Conservation (phyloP, 1,284 basidiomycete species). For the Marasmius sp. region DNA sequence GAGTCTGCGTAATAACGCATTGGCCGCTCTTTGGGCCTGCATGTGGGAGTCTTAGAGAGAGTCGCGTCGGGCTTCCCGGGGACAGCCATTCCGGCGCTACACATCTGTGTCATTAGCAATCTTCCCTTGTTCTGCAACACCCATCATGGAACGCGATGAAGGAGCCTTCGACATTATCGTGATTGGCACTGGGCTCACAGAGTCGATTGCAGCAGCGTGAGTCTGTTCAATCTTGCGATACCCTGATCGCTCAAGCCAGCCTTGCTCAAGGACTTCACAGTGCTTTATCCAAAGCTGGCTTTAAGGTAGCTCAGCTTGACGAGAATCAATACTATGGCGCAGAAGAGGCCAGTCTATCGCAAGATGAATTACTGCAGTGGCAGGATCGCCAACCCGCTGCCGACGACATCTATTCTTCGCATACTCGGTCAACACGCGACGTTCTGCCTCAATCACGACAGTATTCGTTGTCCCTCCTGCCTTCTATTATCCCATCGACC, state of each 20-base stretch:
- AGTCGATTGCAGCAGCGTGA: slow-evolving; percentile 90
- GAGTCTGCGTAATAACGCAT: background rate
- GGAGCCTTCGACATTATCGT: slow-evolving; percentile 75
- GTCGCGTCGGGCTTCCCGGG: no score
- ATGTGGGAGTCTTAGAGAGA: background rate
- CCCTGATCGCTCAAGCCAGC: background rate
- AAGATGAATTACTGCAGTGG: slow-evolving; percentile 82
- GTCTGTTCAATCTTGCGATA: slow-evolving; percentile 28
- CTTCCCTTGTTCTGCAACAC: background rate
- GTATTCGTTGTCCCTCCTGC: slow-evolving; percentile 85
- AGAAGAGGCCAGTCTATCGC: slow-evolving; percentile 77
- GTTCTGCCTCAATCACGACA: slow-evolving; percentile 62
- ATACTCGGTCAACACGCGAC: slow-evolving; percentile 38
- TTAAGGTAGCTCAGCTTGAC: slow-evolving; percentile 88
- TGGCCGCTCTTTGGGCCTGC: background rate
- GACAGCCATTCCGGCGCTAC: no score
- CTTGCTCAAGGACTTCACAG: slow-evolving; percentile 41
- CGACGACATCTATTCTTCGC: slow-evolving; percentile 32
- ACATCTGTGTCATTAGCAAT: background rate
- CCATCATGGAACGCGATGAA: slow-evolving; percentile 5
- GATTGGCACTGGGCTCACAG: slow-evolving; percentile 83
- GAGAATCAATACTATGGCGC: slow-evolving; percentile 84
- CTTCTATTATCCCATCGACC: slow-evolving; percentile 78
- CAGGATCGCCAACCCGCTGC: slow-evolving; percentile 25
- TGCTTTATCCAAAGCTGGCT: slow-evolving; percentile 85